Evolutionary conservation across 1,284 basidiomycete species (phyloP).

Genomic region (Tylopilus sp.): DNA sequence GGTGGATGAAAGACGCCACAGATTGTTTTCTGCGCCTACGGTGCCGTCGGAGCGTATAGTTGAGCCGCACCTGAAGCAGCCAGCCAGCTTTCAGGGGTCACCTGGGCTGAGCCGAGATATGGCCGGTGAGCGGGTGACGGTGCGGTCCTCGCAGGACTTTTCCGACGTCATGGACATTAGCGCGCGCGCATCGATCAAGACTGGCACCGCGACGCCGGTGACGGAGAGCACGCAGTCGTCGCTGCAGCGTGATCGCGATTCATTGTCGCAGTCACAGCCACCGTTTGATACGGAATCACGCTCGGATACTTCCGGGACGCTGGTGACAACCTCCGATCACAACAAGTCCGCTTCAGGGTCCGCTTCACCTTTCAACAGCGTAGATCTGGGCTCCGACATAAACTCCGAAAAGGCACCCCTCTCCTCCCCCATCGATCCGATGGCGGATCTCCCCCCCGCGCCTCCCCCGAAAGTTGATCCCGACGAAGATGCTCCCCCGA

Average conservation of each 20-base stretch:
- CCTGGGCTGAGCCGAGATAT: background rate
- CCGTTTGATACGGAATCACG: constrained; percentile 5
- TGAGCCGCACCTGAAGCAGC: background rate
- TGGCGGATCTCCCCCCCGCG: constrained; percentile 20
- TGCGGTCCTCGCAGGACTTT: background rate
- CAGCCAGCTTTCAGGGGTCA: background rate
- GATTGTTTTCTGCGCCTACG: constrained; percentile 15
- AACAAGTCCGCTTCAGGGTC: constrained; percentile 16
- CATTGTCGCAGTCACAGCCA: constrained; percentile 5
- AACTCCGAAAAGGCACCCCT: background rate
- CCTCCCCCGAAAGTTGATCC: constrained; percentile 17
- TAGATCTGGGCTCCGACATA: constrained; percentile 16
- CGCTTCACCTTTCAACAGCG: background rate
- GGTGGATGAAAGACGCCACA: constrained; percentile 11
- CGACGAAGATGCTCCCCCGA: constrained; percentile 30
- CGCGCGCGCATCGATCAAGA: constrained; percentile 2
- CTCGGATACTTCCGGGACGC: constrained; percentile 27
- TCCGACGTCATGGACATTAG: constrained; percentile 28
- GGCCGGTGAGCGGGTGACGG: background rate
- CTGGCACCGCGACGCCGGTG: background rate
- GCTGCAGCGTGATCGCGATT: background rate
- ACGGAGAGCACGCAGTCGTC: background rate
- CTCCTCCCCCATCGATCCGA: background rate
- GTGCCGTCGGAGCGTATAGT: constrained; percentile 6
- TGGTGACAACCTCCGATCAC: constrained; percentile 13